Percentiles rank a stretch among this genome's conserved stretches.
These are phyloP conservation scores for Kockovaella imperatae DNA, from an alignment of 768 basidiomycete species.

Conservation along the genomic window DNA sequence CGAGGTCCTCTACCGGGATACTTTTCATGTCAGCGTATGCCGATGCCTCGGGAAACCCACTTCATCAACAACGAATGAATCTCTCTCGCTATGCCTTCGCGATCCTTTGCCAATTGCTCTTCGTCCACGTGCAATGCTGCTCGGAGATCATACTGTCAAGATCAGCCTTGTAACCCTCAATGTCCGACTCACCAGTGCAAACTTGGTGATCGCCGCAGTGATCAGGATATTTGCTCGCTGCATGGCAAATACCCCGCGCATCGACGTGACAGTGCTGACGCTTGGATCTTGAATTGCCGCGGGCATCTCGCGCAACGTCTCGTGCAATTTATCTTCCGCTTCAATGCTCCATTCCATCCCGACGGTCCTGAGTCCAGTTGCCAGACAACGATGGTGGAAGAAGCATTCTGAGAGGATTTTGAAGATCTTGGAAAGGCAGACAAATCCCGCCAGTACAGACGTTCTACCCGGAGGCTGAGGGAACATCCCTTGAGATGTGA, in stretches of 20 bases:
- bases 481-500: conserved; percentile 39
- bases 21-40: conserved; percentile 8
- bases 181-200: conserved; percentile 31
- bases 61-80: conserved; percentile 34
- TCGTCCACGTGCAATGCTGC: conserved; percentile 29
- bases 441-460: conserved; percentile 32
- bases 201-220: conserved; percentile 39
- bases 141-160: conserved; percentile 27
- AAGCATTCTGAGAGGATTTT: conserved; percentile 33
- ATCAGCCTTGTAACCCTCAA: conserved; percentile 1
- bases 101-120: conserved; percentile 26
- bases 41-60: conserved; percentile 10
- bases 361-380: conserved; percentile 6
- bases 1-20: conserved; percentile 37
- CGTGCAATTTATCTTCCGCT: conserved; percentile 28
- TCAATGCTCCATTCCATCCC: conserved; percentile 22
- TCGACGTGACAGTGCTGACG: not conserved
- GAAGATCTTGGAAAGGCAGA: conserved; percentile 29
- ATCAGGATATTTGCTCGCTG: conserved; percentile 39
- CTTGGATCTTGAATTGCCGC: conserved; percentile 17
- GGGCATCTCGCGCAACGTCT: conserved; percentile 19
- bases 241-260: conserved; percentile 29
- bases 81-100: conserved; percentile 34
- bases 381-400: conserved; percentile 33
- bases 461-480: conserved; percentile 26